Conservation (phyloP, 768 basidiomycete species). For the Pleurotus tuoliensis region DNA sequence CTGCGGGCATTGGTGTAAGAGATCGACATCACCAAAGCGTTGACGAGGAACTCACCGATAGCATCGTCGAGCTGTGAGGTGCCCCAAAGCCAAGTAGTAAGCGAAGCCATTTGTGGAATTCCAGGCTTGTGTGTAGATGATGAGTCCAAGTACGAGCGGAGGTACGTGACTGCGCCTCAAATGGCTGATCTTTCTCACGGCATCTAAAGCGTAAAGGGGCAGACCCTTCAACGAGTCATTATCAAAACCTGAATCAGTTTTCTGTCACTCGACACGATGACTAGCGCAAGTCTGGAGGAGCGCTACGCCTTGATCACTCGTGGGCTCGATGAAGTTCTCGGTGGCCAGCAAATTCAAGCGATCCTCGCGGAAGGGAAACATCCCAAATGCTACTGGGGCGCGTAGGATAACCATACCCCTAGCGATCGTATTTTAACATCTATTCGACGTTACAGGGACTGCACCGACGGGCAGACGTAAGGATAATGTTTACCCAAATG, state of each 20-base stretch:
- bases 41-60: slow-evolving; percentile 51
- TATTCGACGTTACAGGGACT: slow-evolving; percentile 52
- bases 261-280: slow-evolving; percentile 20
- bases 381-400: slow-evolving; percentile 92
- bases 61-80: slow-evolving; percentile 80
- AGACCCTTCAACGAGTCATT: too few relatives aligned
- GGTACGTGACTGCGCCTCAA: too few relatives aligned
- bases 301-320: slow-evolving; percentile 84
- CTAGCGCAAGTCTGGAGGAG: slow-evolving; percentile 32
- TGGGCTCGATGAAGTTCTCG: slow-evolving; percentile 82
- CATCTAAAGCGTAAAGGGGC: too few relatives aligned
- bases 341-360: slow-evolving; percentile 77
- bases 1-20: slow-evolving; percentile 34
- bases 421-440: slow-evolving; percentile 7
- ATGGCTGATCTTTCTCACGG: too few relatives aligned
- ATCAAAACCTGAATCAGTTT: too few relatives aligned
- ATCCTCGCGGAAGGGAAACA: slow-evolving; percentile 74
- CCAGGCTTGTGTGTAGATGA: too few relatives aligned
- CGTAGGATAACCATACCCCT: slow-evolving; percentile 23
- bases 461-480: slow-evolving; percentile 93
- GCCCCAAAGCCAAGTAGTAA: slow-evolving; percentile 68
- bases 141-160: too few relatives aligned
- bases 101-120: slow-evolving; percentile 8
- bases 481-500: slow-evolving; percentile 18
- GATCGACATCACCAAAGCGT: background rate